A percentile compares a stretch with the other conserved stretches of the same genome.
phyloP scores from a whole-genome alignment of 2,329 filamentous ascomycete species.

The Monosporascus sp. region DNA sequence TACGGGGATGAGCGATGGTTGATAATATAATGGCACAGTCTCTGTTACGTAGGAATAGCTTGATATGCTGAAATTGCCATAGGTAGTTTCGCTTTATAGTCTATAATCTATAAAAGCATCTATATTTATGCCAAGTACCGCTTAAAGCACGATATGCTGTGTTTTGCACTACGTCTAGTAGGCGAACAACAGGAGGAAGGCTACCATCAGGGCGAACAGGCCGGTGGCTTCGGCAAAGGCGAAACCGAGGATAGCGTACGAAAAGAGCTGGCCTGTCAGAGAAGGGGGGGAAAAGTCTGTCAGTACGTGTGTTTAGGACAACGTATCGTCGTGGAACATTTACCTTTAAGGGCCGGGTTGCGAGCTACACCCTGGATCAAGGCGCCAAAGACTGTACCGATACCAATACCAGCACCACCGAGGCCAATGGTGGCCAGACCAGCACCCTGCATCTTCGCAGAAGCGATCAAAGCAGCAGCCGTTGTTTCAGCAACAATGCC shows the following conservation, averaged over 20 bases:
- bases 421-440: conserved; percentile 20
- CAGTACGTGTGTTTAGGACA: not conserved
- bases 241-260: conserved; percentile 60
- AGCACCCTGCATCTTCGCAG: conserved; percentile 7
- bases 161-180: conserved; percentile 1
- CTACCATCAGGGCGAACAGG: conserved; percentile 48
- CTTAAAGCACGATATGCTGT: not conserved
- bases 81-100: not conserved
- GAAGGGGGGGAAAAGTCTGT: not conserved
- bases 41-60: not conserved
- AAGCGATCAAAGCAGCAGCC: conserved; percentile 12
- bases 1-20: not conserved
- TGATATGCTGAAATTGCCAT: not conserved
- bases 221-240: conserved; percentile 59
- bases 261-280: conserved; percentile 32
- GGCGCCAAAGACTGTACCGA: conserved; percentile 48
- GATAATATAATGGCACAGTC: not conserved
- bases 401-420: conserved; percentile 31
- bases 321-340: conserved; percentile 26
- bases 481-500: conserved; percentile 21
- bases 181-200: conserved; percentile 18
- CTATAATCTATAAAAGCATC: not conserved
- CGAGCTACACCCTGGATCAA: conserved; percentile 49
- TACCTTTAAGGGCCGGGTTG: conserved; percentile 50
- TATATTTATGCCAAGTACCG: not conserved